Base-by-base conservation (phyloP, 2,329 filamentous ascomycete genomes). In the Aspergillus sp. region DNA sequence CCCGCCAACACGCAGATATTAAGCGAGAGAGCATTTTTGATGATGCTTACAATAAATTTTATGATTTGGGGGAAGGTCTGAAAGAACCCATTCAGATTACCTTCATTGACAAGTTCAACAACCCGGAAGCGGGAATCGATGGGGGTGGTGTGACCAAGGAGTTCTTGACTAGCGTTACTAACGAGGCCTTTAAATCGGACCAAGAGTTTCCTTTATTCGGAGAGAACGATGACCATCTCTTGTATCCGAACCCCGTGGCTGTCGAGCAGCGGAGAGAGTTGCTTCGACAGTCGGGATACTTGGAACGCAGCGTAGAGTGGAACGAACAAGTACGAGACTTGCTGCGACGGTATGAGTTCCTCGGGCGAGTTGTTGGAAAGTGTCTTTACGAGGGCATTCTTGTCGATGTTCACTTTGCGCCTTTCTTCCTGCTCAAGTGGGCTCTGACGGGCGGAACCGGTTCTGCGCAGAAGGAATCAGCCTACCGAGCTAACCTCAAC, bases 121-220 rank as follows among this genome's bases (percentile, higher is more conserved):
- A 85, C 1, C 77, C 82, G 6, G 93, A 98, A 69, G 91, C 91
- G 10, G 93, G 93, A 7, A 97, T 98, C 47, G 93, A 98, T 62
- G 93, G 93, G 0, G 93, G 93, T 7, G 93, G 93, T 53, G 93
- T 98, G 7, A 96, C 91, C 2, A 98, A 98, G 59, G 93, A 98
- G 61, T 98, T 98, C 53, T 75, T 98, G 10, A 95, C 85, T 1
- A 93, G 87, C 52, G 82, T 95, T 43, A 95, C 89, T 1, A 84
- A 79, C 17, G 87, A 96, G 65, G 90, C 90, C 0, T 95, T 97
- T 62, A 79, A 77, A 54, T 75, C 80, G 1, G 71, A 78, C 2
- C 71, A 74, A 17, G 72, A 74, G 2, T 72, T 79, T 13, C 75
- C 78, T 38, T 79, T 94, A 53, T 98, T 98, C 61, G 74, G 83